phyloP scores from a whole-genome alignment of 768 basidiomycete species.

The Boletus sp. region DNA sequence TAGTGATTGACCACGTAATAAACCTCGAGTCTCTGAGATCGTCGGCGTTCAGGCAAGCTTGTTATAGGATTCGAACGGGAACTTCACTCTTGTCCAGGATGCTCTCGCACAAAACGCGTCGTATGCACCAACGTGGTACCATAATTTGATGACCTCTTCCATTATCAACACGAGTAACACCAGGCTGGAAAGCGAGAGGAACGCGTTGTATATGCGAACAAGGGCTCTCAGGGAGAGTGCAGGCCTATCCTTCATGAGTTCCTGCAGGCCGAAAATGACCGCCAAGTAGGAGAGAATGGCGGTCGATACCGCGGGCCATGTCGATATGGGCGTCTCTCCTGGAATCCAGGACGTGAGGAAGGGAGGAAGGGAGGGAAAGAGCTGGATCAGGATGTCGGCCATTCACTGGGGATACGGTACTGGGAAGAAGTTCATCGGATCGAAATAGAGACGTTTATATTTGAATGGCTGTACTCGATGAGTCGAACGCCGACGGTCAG shows the following conservation, averaged over 20 bases:
- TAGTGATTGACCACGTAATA: slow-evolving; percentile 98
- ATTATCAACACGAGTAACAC: slow-evolving; percentile 77
- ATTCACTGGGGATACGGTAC: neutral
- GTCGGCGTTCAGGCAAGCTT: slow-evolving; percentile 1
- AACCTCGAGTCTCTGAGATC: slow-evolving; percentile 73
- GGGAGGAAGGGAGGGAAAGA: slow-evolving; percentile 41
- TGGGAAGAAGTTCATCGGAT: neutral
- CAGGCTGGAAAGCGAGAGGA: slow-evolving; percentile 79
- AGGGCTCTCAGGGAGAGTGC: slow-evolving; percentile 68
- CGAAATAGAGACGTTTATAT: no score
- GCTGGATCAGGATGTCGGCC: neutral
- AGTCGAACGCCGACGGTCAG: no score
- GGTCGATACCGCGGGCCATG: slow-evolving; percentile 60
- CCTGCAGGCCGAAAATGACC: slow-evolving; percentile 78
- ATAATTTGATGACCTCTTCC: slow-evolving; percentile 80
- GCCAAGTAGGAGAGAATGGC: slow-evolving; percentile 76
- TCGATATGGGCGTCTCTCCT: slow-evolving; percentile 80
- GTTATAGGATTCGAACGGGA: neutral
- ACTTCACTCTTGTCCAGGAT: slow-evolving; percentile 83
- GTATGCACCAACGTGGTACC: slow-evolving; percentile 70
- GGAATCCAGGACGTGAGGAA: slow-evolving; percentile 64
- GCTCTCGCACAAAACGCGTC: slow-evolving; percentile 66
- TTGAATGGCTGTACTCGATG: no score
- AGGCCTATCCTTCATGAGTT: slow-evolving; percentile 74
- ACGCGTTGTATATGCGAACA: slow-evolving; percentile 84